Conservation (phyloP, 495 filamentous ascomycete genomes). For the Lichenothelia convexa region DNA sequence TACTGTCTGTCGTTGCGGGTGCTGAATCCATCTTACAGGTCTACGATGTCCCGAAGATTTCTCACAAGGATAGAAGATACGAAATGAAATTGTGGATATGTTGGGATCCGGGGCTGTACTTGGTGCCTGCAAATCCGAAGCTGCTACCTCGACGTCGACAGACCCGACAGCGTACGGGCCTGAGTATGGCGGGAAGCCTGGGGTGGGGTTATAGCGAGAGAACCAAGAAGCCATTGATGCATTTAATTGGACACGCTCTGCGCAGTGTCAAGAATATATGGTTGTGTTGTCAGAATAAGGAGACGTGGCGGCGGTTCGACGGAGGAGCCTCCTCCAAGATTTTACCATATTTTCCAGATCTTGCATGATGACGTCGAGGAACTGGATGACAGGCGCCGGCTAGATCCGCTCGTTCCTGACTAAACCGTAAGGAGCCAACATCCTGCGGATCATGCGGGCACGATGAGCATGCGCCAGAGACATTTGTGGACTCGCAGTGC, state of each 20-base stretch:
- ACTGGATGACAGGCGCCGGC: neutral
- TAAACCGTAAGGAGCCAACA: no score
- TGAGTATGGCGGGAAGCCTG: slow-evolving; percentile 46
- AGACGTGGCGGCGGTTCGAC: neutral
- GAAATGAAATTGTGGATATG: slow-evolving; percentile 49
- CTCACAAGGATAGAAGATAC: slow-evolving; percentile 55
- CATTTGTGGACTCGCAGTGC: no score
- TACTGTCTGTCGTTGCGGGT: slow-evolving; percentile 50
- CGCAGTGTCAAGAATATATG: neutral
- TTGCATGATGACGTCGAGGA: neutral
- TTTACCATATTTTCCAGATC: neutral
- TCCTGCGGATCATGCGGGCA: no score
- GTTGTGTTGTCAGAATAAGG: neutral
- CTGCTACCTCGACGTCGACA: slow-evolving; percentile 54
- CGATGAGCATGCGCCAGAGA: no score
- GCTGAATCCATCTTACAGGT: slow-evolving; percentile 48
- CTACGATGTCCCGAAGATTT: slow-evolving; percentile 18
- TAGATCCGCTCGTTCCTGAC: no score
- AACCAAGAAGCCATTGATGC: slow-evolving; percentile 14
- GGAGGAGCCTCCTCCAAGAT: neutral
- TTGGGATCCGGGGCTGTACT: slow-evolving; percentile 30
- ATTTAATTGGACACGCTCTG: neutral
- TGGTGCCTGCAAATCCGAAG: slow-evolving; percentile 35
- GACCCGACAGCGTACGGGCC: slow-evolving; percentile 60
- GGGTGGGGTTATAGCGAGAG: slow-evolving; percentile 33